Evolutionary conservation across 139 green algal genomes (phyloP).

Genomic region (Chlorella sp.): DNA sequence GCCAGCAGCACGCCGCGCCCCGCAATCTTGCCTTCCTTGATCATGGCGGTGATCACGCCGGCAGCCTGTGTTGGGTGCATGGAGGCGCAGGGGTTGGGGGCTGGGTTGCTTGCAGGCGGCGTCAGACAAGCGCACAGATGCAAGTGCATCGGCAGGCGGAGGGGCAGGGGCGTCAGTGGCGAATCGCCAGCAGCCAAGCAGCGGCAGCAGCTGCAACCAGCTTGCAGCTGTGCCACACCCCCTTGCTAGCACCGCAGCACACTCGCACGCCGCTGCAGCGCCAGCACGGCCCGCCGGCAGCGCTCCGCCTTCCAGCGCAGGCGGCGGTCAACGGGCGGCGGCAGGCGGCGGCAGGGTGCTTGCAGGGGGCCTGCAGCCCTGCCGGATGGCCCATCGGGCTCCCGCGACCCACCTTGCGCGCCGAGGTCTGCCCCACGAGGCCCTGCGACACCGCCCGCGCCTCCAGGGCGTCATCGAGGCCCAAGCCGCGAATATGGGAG

Average conservation of each 20-base stretch:
- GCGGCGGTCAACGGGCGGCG: neutral
- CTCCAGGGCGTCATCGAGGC: constrained; percentile 95
- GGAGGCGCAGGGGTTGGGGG: no score
- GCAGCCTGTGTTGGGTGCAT: constrained; percentile 80
- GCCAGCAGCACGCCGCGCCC: constrained; percentile 94
- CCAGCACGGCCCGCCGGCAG: no score
- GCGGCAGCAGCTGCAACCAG: no score
- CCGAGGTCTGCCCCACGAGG: constrained; percentile 94
- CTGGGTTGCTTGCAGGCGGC: no score
- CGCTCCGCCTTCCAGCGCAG: neutral
- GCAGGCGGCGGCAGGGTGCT: neutral
- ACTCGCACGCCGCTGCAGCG: no score
- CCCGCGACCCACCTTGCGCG: constrained; percentile 78
- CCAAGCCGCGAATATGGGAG: constrained; percentile 97
- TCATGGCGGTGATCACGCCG: constrained; percentile 97
- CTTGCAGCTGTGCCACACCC: no score
- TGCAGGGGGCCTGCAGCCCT: neutral
- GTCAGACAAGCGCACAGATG: no score
- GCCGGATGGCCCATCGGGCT: neutral
- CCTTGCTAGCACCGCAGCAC: no score
- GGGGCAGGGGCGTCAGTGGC: no score
- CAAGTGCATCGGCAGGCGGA: no score
- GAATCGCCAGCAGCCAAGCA: no score
- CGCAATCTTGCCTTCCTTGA: constrained; percentile 96
- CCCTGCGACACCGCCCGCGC: constrained; percentile 92